phyloP scores from a whole-genome alignment of 2,329 filamentous ascomycete species.

The Sporothrix humicola region DNA sequence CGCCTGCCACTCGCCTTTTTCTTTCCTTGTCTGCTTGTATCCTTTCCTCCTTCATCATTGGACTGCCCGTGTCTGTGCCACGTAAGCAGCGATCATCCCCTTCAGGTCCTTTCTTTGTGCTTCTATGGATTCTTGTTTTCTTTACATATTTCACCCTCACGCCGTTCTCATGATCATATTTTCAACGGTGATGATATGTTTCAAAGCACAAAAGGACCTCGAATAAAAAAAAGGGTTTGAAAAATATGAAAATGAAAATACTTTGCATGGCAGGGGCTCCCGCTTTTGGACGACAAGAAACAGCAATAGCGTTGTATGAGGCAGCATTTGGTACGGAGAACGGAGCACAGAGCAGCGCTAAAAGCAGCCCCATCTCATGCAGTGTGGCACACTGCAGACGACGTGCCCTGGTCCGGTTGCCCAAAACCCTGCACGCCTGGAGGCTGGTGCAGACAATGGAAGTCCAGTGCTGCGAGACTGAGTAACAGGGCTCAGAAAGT shows the following conservation, averaged over 20 bases:
- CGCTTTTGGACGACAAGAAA: background rate
- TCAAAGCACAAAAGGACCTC: background rate
- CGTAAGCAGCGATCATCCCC: background rate
- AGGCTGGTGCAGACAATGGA: background rate
- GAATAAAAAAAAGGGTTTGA: background rate
- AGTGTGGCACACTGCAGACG: slow-evolving; percentile 22
- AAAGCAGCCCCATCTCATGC: slow-evolving; percentile 20
- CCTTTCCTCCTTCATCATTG: slow-evolving; percentile 16
- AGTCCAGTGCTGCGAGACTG: background rate
- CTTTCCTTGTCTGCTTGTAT: background rate
- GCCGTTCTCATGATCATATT: background rate
- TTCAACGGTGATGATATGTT: background rate
- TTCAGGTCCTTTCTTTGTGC: background rate
- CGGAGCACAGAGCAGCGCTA: slow-evolving; percentile 26
- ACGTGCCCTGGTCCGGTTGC: slow-evolving; percentile 19
- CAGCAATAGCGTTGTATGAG: slow-evolving; percentile 4
- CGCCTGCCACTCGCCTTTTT: slow-evolving; percentile 11
- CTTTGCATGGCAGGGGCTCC: slow-evolving; percentile 1
- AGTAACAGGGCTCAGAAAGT: background rate
- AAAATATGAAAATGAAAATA: background rate
- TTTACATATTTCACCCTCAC: background rate
- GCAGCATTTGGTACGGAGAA: slow-evolving; percentile 11
- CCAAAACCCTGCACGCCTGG: slow-evolving; percentile 9
- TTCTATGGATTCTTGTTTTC: background rate
- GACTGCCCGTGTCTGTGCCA: slow-evolving; percentile 6